Conservation (phyloP, 1,139 yeast genomes). For the Protomyces inundatus region DNA sequence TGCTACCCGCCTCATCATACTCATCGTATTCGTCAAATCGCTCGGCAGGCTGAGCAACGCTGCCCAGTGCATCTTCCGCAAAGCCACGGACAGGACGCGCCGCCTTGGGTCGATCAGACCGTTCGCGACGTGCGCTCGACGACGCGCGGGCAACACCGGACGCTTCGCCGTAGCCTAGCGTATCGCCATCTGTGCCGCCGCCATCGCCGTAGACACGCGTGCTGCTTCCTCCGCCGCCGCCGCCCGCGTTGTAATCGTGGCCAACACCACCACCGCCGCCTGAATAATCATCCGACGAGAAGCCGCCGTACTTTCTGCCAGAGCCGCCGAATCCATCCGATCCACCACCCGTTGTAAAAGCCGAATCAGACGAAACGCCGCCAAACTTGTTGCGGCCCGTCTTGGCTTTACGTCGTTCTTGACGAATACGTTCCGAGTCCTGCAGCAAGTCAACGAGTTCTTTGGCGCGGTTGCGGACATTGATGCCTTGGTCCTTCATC, state of each 20-base stretch:
- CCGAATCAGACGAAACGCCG: conserved; percentile 44
- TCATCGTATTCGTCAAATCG: conserved; percentile 69
- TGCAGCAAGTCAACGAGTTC: conserved; percentile 63
- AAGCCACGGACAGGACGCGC: conserved; percentile 28
- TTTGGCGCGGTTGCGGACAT: conserved; percentile 86
- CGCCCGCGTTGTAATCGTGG: conserved; percentile 46
- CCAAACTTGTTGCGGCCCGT: conserved; percentile 75
- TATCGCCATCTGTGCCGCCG: conserved; percentile 25
- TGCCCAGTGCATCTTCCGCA: conserved; percentile 27
- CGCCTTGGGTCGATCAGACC: neutral
- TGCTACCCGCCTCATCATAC: conserved; percentile 38
- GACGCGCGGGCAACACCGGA: conserved; percentile 9
- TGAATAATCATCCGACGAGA: conserved; percentile 39
- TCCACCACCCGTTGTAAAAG: conserved; percentile 42
- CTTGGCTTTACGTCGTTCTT: conserved; percentile 84
- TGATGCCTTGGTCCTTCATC: conserved; percentile 94
- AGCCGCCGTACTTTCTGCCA: conserved; percentile 41
- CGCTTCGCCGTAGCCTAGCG: conserved; percentile 21
- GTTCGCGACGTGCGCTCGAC: conserved; percentile 8
- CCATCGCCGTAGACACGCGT: conserved; percentile 34
- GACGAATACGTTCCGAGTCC: conserved; percentile 70
- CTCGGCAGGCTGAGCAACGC: conserved; percentile 36
- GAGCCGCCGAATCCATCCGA: conserved; percentile 34
- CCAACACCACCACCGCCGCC: conserved; percentile 48
- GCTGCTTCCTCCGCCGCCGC: conserved; percentile 69